These are phyloP conservation scores for Tetraselmis striata DNA, from an alignment of 139 green algal species.

Conservation along the genomic window DNA sequence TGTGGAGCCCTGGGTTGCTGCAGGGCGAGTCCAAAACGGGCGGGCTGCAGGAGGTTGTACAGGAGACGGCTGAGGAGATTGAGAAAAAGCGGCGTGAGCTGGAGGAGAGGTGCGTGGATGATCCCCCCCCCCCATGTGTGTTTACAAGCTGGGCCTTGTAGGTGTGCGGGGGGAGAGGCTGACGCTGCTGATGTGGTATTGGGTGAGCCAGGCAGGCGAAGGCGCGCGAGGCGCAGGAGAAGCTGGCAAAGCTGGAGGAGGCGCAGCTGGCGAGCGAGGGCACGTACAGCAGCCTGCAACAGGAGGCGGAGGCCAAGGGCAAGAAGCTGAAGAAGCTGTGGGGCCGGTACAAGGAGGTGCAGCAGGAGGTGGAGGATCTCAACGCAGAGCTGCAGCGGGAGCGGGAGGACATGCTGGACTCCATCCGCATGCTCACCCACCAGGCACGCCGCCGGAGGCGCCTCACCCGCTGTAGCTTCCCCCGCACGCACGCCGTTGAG, in stretches of 20 bases:
- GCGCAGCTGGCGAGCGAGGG: constrained; percentile 37
- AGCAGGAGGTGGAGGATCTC: constrained; percentile 55
- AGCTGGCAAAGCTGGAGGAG: constrained; percentile 59
- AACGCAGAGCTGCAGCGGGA: constrained; percentile 60
- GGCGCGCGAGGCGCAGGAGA: constrained; percentile 7
- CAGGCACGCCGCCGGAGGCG: constrained; percentile 27
- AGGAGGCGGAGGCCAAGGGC: constrained; percentile 64
- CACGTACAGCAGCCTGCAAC: constrained; percentile 51
- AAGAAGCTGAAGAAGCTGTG: constrained; percentile 66
- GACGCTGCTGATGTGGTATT: not conserved
- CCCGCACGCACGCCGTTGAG: too few species aligned
- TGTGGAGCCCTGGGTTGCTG: too few species aligned
- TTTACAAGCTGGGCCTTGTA: not conserved
- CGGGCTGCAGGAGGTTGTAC: not conserved
- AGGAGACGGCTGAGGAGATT: not conserved
- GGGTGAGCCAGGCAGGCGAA: constrained; percentile 5
- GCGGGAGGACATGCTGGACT: constrained; percentile 64
- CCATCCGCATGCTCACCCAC: constrained; percentile 61
- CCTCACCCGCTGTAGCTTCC: too few species aligned
- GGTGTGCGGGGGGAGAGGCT: not conserved
- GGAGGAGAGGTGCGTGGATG: not conserved
- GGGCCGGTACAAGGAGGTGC: constrained; percentile 47
- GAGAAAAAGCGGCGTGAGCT: not conserved
- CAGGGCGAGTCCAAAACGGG: not conserved
- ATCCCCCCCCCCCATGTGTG: not conserved